Percentiles rank a stretch among this genome's conserved stretches.
phyloP scores from a whole-genome alignment of 2,329 filamentous ascomycete genomes.

The Claviceps spartinae region DNA sequence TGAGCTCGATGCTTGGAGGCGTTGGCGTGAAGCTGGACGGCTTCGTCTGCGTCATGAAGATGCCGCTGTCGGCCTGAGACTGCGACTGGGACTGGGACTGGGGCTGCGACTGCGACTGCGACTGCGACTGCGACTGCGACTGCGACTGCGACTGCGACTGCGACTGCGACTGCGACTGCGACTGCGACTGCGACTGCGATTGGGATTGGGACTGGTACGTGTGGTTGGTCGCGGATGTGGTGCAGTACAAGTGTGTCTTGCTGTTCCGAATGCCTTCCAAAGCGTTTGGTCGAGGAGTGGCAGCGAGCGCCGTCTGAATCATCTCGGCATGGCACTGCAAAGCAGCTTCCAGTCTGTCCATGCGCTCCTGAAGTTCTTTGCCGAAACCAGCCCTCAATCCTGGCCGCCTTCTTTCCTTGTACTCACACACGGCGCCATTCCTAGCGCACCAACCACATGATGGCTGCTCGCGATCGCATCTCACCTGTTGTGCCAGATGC shows the following conservation, averaged over 20 bases:
- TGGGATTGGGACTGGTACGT: too few relatives aligned
- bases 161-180: slow-evolving; percentile 37
- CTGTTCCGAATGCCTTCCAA: slow-evolving; percentile 31
- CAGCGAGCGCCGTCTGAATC: slow-evolving; percentile 40
- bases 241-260: slow-evolving; percentile 33
- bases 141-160: slow-evolving; percentile 25
- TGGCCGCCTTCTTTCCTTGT: slow-evolving; percentile 56
- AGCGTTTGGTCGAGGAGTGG: slow-evolving; percentile 18
- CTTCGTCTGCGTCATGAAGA: slow-evolving; percentile 50
- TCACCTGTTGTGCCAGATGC: slow-evolving; percentile 33
- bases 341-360: slow-evolving; percentile 56
- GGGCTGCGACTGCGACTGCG: slow-evolving; percentile 28
- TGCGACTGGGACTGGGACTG: slow-evolving; percentile 34
- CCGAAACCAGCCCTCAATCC: slow-evolving; percentile 55
- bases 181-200: slow-evolving; percentile 24
- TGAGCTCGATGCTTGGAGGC: slow-evolving; percentile 37
- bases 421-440: slow-evolving; percentile 50
- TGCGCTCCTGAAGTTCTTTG: slow-evolving; percentile 57
- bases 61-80: slow-evolving; percentile 40
- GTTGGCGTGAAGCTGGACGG: slow-evolving; percentile 34
- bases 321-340: slow-evolving; percentile 53
- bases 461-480: slow-evolving; percentile 65
- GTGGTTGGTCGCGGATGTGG: slow-evolving; percentile 34
- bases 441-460: slow-evolving; percentile 55
- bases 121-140: slow-evolving; percentile 34